A percentile compares a stretch with the other conserved stretches of the same genome.
phyloP scores from a whole-genome alignment of 192 early-diverging fungal species.

The Coemansia sp. region DNA sequence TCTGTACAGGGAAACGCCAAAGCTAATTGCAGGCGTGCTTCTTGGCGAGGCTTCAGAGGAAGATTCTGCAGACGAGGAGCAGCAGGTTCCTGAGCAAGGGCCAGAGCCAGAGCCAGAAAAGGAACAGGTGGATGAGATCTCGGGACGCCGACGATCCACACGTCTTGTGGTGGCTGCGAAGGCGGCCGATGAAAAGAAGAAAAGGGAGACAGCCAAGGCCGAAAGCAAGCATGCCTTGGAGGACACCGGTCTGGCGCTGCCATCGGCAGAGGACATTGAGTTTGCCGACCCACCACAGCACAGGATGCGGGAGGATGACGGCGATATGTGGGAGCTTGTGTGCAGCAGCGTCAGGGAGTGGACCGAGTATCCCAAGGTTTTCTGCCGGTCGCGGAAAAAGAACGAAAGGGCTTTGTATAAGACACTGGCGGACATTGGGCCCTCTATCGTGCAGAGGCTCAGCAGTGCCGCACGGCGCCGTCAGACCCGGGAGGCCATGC shows the following conservation, averaged over 20 bases:
- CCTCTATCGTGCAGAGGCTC: slow-evolving; percentile 7
- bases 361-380: slow-evolving; percentile 4
- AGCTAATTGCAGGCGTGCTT: slow-evolving; percentile 19
- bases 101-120: background rate
- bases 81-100: background rate
- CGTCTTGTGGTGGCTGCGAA: slow-evolving; percentile 7
- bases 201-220: background rate
- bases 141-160: slow-evolving; percentile 19
- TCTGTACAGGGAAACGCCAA: slow-evolving; percentile 32
- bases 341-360: slow-evolving; percentile 25
- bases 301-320: slow-evolving; percentile 27
- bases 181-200: background rate
- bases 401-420: slow-evolving; percentile 10
- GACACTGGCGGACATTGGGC: background rate
- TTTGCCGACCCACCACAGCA: slow-evolving; percentile 25
- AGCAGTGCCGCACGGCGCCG: background rate
- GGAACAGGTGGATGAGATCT: background rate
- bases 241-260: background rate
- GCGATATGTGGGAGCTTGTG: slow-evolving; percentile 42
- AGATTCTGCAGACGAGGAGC: background rate
- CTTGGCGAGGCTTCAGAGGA: slow-evolving; percentile 10
- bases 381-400: slow-evolving; percentile 16
- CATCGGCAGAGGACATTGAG: slow-evolving; percentile 14
- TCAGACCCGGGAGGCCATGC: slow-evolving; percentile 11
- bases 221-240: background rate